A percentile compares a stretch with the other conserved stretches of the same genome.
Evolutionary conservation across 2,329 filamentous ascomycete species (phyloP).

Genomic region (Fusarium newnesense): DNA sequence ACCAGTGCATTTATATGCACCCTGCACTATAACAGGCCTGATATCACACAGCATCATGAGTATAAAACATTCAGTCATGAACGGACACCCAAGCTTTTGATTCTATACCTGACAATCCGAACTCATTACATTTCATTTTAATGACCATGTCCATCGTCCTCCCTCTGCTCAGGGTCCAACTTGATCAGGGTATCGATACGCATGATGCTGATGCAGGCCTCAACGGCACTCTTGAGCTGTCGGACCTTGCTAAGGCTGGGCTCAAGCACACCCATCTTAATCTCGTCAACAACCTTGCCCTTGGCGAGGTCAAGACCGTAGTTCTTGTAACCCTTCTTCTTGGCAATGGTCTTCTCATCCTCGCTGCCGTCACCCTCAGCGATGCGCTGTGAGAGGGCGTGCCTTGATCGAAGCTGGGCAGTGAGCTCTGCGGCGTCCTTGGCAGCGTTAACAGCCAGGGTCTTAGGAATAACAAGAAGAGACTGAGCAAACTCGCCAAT

Average conservation of each 20-base stretch:
- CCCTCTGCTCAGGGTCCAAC: slow-evolving; percentile 85
- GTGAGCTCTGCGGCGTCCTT: slow-evolving; percentile 97
- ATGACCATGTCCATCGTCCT: slow-evolving; percentile 86
- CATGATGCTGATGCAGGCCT: slow-evolving; percentile 99
- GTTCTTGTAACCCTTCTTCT: slow-evolving; percentile 98
- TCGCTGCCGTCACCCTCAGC: slow-evolving; percentile 85
- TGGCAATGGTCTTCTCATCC: slow-evolving; percentile 88
- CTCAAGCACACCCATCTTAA: slow-evolving; percentile 95
- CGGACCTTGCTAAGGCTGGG: slow-evolving; percentile 98
- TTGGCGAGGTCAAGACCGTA: slow-evolving; percentile 92
- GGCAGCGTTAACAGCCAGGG: slow-evolving; percentile 94
- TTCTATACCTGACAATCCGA: slow-evolving; percentile 40
- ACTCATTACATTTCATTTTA: slow-evolving; percentile 52
- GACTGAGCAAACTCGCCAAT: slow-evolving; percentile 98
- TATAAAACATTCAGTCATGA: slow-evolving; percentile 30
- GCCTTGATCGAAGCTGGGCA: slow-evolving; percentile 91
- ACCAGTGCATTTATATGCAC: neutral
- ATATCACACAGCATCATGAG: slow-evolving; percentile 11
- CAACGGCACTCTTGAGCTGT: slow-evolving; percentile 97
- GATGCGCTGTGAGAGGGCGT: slow-evolving; percentile 92
- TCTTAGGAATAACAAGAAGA: slow-evolving; percentile 94
- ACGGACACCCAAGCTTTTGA: slow-evolving; percentile 44
- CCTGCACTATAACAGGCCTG: neutral
- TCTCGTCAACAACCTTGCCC: slow-evolving; percentile 90
- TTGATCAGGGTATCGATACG: slow-evolving; percentile 99